Evolutionary conservation across 2,329 filamentous ascomycete species (phyloP).

Genomic region (Albophoma yamanashiensis): DNA sequence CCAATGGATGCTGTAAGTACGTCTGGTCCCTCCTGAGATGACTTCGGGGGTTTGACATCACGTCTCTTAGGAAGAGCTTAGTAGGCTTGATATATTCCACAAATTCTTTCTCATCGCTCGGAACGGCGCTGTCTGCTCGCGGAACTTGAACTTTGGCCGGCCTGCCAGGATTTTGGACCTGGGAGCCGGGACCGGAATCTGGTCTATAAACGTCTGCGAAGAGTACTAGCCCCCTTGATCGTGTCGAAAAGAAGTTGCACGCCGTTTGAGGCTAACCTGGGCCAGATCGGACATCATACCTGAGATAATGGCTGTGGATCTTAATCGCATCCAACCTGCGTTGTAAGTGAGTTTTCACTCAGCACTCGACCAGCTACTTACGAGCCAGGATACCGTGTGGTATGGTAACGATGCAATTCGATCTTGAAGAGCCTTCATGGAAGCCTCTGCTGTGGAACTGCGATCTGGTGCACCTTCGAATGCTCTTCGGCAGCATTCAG

Average conservation of each 20-base stretch:
- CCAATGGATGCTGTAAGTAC: conserved; percentile 62
- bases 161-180: conserved; percentile 46
- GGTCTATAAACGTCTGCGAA: conserved; percentile 72
- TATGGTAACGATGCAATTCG: conserved; percentile 43
- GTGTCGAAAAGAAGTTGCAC: neutral
- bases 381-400: conserved; percentile 56
- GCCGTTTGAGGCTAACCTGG: neutral
- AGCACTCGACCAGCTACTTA: conserved; percentile 6
- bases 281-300: conserved; percentile 12
- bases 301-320: conserved; percentile 26
- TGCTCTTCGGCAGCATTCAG: conserved; percentile 66
- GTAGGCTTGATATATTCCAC: conserved; percentile 74
- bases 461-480: conserved; percentile 76
- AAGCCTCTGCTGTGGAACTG: conserved; percentile 36
- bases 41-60: neutral
- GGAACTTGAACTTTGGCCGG: conserved; percentile 7
- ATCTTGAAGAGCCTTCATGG: conserved; percentile 68
- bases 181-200: no score
- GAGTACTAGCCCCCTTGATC: conserved; percentile 42
- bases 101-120: conserved; percentile 61
- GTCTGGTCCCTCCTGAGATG: neutral
- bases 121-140: conserved; percentile 22
- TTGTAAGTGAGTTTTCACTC: conserved; percentile 15
- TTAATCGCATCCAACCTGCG: conserved; percentile 27
- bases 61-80: conserved; percentile 49